These are phyloP conservation scores for Wolfiporia cocos DNA, from an alignment of 1,284 basidiomycete genomes.

Conservation along the genomic window DNA sequence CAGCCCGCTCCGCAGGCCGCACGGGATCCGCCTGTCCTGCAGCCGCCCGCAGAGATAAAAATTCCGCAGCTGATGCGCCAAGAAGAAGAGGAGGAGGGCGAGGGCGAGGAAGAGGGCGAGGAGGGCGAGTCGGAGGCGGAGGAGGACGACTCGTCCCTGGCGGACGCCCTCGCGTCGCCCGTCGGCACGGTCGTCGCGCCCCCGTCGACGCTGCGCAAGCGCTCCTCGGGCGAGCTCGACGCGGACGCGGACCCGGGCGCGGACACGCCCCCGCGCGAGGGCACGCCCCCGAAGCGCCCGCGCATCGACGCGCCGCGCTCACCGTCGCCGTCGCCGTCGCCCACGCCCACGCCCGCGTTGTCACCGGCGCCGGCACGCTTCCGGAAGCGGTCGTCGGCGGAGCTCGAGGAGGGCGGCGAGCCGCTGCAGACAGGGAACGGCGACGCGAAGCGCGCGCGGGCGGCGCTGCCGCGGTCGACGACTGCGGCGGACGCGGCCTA, in stretches of 20 bases:
- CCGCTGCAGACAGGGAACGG: no score
- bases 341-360: no score
- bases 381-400: background rate
- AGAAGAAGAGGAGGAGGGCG: slow-evolving; percentile 13
- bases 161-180: slow-evolving; percentile 7
- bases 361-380: background rate
- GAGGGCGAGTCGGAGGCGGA: slow-evolving; percentile 15
- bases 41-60: slow-evolving; percentile 15
- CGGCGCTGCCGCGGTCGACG: no score
- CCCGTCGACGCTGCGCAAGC: slow-evolving; percentile 22
- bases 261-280: background rate
- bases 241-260: slow-evolving; percentile 9
- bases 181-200: slow-evolving; percentile 14
- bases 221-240: slow-evolving; percentile 28
- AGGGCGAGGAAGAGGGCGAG: slow-evolving; percentile 6
- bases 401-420: background rate
- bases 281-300: background rate
- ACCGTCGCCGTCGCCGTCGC: background rate
- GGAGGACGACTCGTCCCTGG: slow-evolving; percentile 18
- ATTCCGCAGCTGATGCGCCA: slow-evolving; percentile 11
- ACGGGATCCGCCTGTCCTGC: slow-evolving; percentile 10
- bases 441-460: no score
- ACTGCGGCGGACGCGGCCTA: no score
- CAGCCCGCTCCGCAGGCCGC: slow-evolving; percentile 16
- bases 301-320: background rate